phyloP scores from a whole-genome alignment of 495 filamentous ascomycete species.

The Lophiotrema nucula region DNA sequence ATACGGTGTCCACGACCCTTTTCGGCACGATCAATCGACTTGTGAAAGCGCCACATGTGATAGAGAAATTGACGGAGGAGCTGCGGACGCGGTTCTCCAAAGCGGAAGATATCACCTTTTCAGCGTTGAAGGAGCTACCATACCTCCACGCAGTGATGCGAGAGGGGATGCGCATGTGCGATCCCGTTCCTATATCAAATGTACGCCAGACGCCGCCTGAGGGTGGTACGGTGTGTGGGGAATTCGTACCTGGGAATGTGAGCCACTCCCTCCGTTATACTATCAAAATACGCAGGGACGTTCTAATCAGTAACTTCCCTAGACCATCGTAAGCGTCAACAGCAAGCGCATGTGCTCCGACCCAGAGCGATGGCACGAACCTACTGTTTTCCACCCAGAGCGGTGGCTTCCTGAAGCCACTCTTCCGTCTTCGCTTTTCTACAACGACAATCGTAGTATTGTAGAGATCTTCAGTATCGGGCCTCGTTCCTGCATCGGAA shows the following conservation, averaged over 20 bases:
- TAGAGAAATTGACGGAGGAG: constrained; percentile 15
- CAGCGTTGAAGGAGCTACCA: constrained; percentile 40
- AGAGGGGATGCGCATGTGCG: constrained; percentile 54
- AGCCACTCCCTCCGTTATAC: neutral
- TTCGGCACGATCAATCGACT: constrained; percentile 19
- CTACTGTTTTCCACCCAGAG: constrained; percentile 35
- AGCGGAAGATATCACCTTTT: constrained; percentile 27
- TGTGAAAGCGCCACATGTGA: constrained; percentile 9
- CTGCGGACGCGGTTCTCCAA: constrained; percentile 21
- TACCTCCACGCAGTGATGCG: constrained; percentile 49
- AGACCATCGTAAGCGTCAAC: constrained; percentile 1
- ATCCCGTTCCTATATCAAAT: constrained; percentile 49
- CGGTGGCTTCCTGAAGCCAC: constrained; percentile 25
- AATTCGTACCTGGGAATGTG: constrained; percentile 40
- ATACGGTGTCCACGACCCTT: constrained; percentile 32
- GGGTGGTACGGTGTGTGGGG: constrained; percentile 42
- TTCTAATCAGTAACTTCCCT: neutral
- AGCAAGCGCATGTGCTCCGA: constrained; percentile 3
- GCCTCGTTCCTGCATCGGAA: constrained; percentile 36
- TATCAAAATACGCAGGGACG: no score
- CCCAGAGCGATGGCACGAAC: constrained; percentile 24
- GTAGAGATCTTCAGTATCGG: constrained; percentile 32
- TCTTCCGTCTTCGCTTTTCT: constrained; percentile 9
- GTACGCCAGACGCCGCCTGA: constrained; percentile 46
- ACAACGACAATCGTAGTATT: constrained; percentile 24